phyloP scores from a whole-genome alignment of 23 red algal species.

The Chondrus crispus region DNA sequence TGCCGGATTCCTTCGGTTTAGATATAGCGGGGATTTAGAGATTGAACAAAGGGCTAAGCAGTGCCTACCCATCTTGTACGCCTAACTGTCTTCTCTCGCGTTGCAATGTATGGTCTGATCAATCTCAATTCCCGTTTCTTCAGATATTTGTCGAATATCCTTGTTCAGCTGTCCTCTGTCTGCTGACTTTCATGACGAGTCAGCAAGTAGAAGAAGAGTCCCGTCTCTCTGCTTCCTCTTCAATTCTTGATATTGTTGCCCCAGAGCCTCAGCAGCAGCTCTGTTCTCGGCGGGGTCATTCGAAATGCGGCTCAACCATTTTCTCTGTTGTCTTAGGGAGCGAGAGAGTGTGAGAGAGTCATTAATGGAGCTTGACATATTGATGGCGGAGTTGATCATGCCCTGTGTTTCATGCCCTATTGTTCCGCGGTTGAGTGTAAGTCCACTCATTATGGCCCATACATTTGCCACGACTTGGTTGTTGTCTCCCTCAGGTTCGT shows the following conservation, averaged over 20 bases:
- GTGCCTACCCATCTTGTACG: background rate
- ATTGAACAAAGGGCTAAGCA: background rate
- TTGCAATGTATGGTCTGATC: background rate
- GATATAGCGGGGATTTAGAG: background rate
- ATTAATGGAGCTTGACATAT: background rate
- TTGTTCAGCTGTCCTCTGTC: background rate
- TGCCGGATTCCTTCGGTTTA: too few relatives aligned
- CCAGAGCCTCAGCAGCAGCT: background rate
- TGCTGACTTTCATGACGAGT: background rate
- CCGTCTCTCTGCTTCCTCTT: background rate
- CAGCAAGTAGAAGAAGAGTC: background rate
- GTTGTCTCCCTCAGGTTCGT: background rate
- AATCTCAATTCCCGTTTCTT: background rate
- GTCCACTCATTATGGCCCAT: constrained; percentile 20
- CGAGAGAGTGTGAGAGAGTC: constrained; percentile 41
- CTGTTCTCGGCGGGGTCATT: background rate
- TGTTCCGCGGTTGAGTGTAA: background rate
- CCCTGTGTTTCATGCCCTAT: background rate
- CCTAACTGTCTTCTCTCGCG: background rate
- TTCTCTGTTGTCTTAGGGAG: constrained; percentile 30
- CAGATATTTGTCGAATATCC: background rate
- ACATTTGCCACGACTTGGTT: constrained; percentile 47
- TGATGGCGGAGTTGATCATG: constrained; percentile 21
- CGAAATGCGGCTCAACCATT: background rate
- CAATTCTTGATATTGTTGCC: background rate